Conservation (phyloP, 768 basidiomycete species). For the Auricularia sp. region DNA sequence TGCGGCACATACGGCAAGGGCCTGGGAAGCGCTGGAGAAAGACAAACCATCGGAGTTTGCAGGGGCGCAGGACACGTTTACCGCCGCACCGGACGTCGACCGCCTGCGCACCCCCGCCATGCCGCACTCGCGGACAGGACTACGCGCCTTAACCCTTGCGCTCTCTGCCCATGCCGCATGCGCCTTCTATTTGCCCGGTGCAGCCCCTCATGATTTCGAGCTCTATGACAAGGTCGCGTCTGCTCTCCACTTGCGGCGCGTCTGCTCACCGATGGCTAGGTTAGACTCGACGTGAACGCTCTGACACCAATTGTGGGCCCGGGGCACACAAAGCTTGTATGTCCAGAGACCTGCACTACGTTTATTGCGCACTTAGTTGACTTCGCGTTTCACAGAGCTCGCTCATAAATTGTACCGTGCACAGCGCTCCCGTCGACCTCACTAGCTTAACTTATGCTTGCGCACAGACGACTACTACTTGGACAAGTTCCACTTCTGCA, state of each 20-base stretch:
- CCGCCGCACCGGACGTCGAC: not conserved
- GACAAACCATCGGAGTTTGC: too few species aligned
- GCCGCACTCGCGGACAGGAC: not conserved
- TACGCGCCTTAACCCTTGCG: not conserved
- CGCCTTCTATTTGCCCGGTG: constrained; percentile 83
- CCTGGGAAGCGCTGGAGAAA: too few species aligned
- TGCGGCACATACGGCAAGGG: too few species aligned
- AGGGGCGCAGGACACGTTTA: not conserved
- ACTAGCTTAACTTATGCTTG: constrained; percentile 8
- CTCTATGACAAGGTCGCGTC: constrained; percentile 45
- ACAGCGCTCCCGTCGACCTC: constrained; percentile 1
- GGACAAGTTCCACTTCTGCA: constrained; percentile 74
- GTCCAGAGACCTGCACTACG: not conserved
- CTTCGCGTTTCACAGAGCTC: not conserved
- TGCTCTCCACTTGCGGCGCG: not conserved
- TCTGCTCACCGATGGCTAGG: not conserved
- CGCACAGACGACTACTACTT: constrained; percentile 85
- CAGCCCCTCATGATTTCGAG: constrained; percentile 77
- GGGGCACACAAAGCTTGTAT: constrained; percentile 19
- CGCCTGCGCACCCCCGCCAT: not conserved
- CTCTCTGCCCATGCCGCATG: not conserved
- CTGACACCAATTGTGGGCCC: constrained; percentile 46
- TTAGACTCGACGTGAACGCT: constrained; percentile 78
- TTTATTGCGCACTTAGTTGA: not conserved
- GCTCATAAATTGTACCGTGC: constrained; percentile 5